Base-by-base conservation (phyloP, 1,139 yeast genomes). In the Kurtzmaniella quercitrusa region DNA sequence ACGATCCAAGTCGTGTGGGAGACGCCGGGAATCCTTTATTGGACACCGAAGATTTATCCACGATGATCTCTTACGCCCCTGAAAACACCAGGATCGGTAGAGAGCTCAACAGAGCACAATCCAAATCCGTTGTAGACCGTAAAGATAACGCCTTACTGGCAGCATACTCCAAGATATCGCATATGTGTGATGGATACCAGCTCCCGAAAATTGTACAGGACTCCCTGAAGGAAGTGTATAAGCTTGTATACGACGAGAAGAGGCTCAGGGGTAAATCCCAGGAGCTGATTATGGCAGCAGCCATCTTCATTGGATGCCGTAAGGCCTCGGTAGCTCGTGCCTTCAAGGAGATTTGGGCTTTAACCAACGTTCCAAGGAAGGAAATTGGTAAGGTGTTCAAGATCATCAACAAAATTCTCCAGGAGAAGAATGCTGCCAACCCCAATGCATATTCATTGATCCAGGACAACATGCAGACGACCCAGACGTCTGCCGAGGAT, bases 1-100 rank as follows among this genome's bases (percentile, higher is more conserved):
- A 90, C 60, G 98, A 93, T 63, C 98, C 98, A 3, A 85, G 95
- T 55, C 98, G 98, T 86, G 98, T 93, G 51, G 98, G 98, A 63
- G 98, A 91, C 59, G 98, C 98, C 2, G 85, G 94, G n/a, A 91
- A 91, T 60, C 97, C 98, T 12, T 69, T 91, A 48, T 73, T 94
- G 55, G 98, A 91, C 57, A 87, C 95, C 21, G 94, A 87, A 56
- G 95, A 90, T 63, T 81, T 93, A 47, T 90, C 95, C 17, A 93
- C 98, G 4, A 82, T 91, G 74, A 94, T 93, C 49, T 88, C 97
- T 18, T 82, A 84, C 48, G 89, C 85, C 27, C 86, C 86, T 40
- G 90, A 87, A 44, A 89, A 87, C 51, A 75, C 82, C 25, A 79
- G 82, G 50, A 77, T 81, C 6, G 96, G 96, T 9, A 75, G 96